Percentiles rank a stretch among this genome's conserved stretches.
phyloP scores from a whole-genome alignment of 2,329 filamentous ascomycete genomes.

The Colletotrichum sidae region DNA sequence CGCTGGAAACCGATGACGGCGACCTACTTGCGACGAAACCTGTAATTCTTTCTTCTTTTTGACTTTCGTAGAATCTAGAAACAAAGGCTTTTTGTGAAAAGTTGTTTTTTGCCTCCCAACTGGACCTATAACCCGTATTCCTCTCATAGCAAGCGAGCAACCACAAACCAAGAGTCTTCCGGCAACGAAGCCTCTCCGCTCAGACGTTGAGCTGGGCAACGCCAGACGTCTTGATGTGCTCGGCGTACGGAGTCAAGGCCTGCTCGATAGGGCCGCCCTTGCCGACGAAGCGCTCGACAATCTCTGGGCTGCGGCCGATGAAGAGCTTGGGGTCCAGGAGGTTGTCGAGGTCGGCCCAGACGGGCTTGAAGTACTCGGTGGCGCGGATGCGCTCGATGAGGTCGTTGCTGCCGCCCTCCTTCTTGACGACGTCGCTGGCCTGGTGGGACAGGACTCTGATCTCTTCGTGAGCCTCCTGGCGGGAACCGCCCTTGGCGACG shows the following conservation, averaged over 20 bases:
- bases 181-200: not conserved
- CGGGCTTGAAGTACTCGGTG: slow-evolving; percentile 79
- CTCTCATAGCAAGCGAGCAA: too few species aligned
- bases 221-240: slow-evolving; percentile 47
- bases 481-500: slow-evolving; percentile 74
- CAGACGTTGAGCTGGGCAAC: slow-evolving; percentile 54
- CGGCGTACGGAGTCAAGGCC: slow-evolving; percentile 51
- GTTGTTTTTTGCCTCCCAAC: not conserved
- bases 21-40: too few species aligned
- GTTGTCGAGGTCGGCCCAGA: slow-evolving; percentile 75
- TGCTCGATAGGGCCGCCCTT: slow-evolving; percentile 52
- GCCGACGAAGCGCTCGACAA: slow-evolving; percentile 60
- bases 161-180: not conserved
- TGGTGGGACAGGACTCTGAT: slow-evolving; percentile 86
- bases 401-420: slow-evolving; percentile 52
- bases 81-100: too few species aligned
- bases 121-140: too few species aligned
- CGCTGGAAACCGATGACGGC: too few species aligned
- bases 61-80: too few species aligned
- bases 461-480: slow-evolving; percentile 88
- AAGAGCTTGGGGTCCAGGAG: slow-evolving; percentile 73
- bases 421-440: slow-evolving; percentile 71
- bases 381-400: slow-evolving; percentile 76
- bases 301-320: slow-evolving; percentile 56
- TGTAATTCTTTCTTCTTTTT: too few species aligned